Evolutionary conservation across 306 rosid genomes (phyloP), one percentile per base, ranked within the genome.

Genomic region (Fragaria nilgerrensis): DNA sequence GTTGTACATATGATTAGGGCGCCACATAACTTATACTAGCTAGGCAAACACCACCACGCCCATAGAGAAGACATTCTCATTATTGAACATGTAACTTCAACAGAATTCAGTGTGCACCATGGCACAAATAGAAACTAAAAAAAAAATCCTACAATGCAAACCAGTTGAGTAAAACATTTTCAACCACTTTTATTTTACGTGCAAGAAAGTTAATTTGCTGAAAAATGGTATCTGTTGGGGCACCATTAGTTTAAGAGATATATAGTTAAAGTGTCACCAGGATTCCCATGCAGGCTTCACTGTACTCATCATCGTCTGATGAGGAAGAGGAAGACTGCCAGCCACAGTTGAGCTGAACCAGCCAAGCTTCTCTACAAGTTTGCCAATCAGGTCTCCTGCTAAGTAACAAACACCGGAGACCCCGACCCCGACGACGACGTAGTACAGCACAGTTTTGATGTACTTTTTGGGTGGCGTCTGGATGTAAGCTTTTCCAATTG

Each of bases 321-420:
- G 68, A 39, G 88, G 82, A 78, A 76, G 78, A 37, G 73, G 23
- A 61, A 80, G 45, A 12, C 65, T 2, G 17, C 76, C 2, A 27
- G 64, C 74, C 52, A 83, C 37, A 68, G 45, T n/a, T 20, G 88
- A 62, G 39, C 83, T 72, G 74, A 89, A 88, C 88, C 82, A 90
- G 43, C 92, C 92, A 75, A 12, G 80, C 49, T 83, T 80, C 48
- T 89, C 68, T 2, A 87, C 0, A 25, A 92, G 77, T 59, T 75
- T 83, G 70, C 75, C 75, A 29, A 90, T 68, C 48, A 90, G 9
- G 5, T 78, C 73, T 29, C 97, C 94, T 20, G 89, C 96, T 1
- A 87, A 25, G 81, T 86, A 94, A 61, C 90, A 82, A 69, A 88
- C 71, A 1, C 88, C 78, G 1, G 93, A 85, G n/a, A 88, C 93